Percentiles rank a stretch among this genome's conserved stretches.
phyloP scores from a whole-genome alignment of 257 asterid species.

The Leonotis leonurus region DNA sequence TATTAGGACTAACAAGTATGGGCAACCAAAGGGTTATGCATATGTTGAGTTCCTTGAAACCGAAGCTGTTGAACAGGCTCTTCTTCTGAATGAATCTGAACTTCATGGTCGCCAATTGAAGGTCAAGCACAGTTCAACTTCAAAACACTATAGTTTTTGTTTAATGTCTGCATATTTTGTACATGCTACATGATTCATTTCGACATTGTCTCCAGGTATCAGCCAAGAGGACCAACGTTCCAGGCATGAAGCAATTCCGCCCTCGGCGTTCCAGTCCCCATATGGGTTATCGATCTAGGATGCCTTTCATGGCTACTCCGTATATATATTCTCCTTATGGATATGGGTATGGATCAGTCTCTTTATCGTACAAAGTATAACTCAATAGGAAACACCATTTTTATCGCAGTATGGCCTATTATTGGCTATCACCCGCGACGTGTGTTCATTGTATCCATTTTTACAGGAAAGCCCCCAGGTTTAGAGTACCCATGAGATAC shows the following conservation, averaged over 20 bases:
- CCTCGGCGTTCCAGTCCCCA: conserved; percentile 48
- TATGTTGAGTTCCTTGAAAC: conserved; percentile 76
- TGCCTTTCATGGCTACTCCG: conserved; percentile 48
- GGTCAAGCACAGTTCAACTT: conserved; percentile 25
- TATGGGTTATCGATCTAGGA: conserved; percentile 42
- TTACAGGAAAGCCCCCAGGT: conserved; percentile 68
- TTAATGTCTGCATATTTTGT: not conserved
- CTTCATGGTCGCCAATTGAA: conserved; percentile 81
- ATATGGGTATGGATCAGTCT: conserved; percentile 42
- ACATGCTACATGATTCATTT: not conserved
- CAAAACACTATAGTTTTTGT: not conserved
- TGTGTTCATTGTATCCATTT: not conserved
- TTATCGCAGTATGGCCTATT: not conserved
- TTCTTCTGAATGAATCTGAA: conserved; percentile 66
- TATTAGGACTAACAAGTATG: conserved; percentile 62
- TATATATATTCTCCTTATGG: conserved; percentile 49
- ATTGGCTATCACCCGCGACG: not conserved
- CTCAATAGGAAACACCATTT: not conserved
- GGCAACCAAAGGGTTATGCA: conserved; percentile 82
- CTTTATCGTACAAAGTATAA: not conserved
- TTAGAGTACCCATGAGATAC: conserved; percentile 57
- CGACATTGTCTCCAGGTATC: conserved; percentile 38
- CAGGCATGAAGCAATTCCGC: conserved; percentile 73
- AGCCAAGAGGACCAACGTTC: conserved; percentile 71
- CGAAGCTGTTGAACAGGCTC: conserved; percentile 70